phyloP scores from a whole-genome alignment of 1,284 basidiomycete species.

The Mycena citricolor region DNA sequence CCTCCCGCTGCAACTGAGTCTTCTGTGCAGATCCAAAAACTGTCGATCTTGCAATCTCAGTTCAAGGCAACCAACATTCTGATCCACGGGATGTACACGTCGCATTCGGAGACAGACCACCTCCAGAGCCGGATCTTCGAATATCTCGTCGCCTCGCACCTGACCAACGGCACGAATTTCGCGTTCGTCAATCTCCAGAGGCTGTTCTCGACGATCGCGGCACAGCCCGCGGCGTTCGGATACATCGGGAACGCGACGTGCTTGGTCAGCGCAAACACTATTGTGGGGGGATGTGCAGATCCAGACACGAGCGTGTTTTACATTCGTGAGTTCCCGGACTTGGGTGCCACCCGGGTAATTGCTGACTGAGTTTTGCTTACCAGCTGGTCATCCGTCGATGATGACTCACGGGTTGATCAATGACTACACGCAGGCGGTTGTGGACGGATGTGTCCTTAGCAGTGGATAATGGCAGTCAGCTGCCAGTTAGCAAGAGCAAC shows the following conservation, averaged over 20 bases:
- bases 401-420: constrained; percentile 31
- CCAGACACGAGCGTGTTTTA: constrained; percentile 32
- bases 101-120: constrained; percentile 27
- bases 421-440: constrained; percentile 28
- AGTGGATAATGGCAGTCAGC: no score
- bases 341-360: background rate
- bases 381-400: constrained; percentile 33
- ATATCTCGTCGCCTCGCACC: constrained; percentile 27
- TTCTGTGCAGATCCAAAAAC: constrained; percentile 24
- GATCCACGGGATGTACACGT: constrained; percentile 34
- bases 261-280: constrained; percentile 30
- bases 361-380: background rate
- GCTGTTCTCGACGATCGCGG: constrained; percentile 29
- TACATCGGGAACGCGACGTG: constrained; percentile 31
- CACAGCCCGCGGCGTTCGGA: constrained; percentile 26
- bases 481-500: no score
- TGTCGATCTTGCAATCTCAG: constrained; percentile 30
- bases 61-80: constrained; percentile 30
- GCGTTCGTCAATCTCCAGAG: constrained; percentile 31
- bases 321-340: constrained; percentile 27
- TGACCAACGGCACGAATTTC: constrained; percentile 29
- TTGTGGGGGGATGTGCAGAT: constrained; percentile 30
- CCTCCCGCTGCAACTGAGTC: background rate
- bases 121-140: constrained; percentile 29
- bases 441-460: constrained; percentile 16